Evolutionary conservation across 2,329 filamentous ascomycete genomes (phyloP), one percentile per base, ranked within the genome.

Genomic region (Juglanconis sp.): DNA sequence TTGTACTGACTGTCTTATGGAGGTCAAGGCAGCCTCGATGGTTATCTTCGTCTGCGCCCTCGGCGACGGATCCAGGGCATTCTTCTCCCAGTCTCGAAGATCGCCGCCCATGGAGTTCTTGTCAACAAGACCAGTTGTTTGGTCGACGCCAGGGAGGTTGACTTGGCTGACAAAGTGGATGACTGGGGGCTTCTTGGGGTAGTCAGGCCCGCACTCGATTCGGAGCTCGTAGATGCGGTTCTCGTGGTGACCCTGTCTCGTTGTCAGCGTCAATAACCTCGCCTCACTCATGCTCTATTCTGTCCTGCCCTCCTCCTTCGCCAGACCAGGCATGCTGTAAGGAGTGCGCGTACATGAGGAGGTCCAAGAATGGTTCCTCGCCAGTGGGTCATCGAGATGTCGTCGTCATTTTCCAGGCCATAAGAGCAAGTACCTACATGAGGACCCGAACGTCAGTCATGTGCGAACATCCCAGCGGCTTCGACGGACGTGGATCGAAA

Each of bases 191-290:
- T 85, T 81, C 73, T 96, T 92, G 56, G 95, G 95, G 75, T 99
- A 99, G 60, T 90, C 81, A 53, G 87, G 82, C 64, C 92, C 93
- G 79, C 95, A 99, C 79, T 96, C 89, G 80, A 99, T 96, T 77
- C 94, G 96, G 70, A 99, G 85, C 68, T 92, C 96, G 83, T 99
- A 99, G 79, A 99, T 99, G 71, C 95, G 90, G 79, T 99, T 99
- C 82, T 99, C 95, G 74, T 98, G 94, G 64, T 73, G 65, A 89
- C 92, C 76, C 92, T 96, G 13, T 52, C 2, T 9, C 15, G 32
- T 13, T 35, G 32, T 63, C 32, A 44, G 62, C 40, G 31, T 24
- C 10, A 40, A 36, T 36, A 30, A 15, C 13, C 13, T 63, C 48
- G 63, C 38, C n/a, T 9, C 2, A 24, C 24, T 24, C 24, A 24